phyloP scores from a whole-genome alignment of 192 early-diverging fungal genomes.

The Podila horticola region DNA sequence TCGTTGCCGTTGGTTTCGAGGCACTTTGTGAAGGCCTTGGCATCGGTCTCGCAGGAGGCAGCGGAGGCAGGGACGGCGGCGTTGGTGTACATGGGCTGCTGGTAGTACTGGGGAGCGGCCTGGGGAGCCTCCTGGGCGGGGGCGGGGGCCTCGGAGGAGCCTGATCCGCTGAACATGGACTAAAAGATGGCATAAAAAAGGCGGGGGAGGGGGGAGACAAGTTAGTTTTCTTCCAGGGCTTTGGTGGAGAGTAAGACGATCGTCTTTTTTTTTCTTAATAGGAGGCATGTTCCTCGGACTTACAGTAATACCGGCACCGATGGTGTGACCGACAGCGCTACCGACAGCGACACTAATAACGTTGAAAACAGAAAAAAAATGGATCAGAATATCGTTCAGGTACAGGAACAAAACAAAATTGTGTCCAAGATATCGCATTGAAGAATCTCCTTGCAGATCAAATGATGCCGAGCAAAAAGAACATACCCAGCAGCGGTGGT shows the following conservation, averaged over 20 bases:
- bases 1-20: conserved; percentile 85
- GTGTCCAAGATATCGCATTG: neutral
- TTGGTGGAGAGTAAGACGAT: no score
- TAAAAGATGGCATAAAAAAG: conserved; percentile 34
- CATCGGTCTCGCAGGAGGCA: conserved; percentile 73
- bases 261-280: neutral
- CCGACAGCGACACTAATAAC: conserved; percentile 82
- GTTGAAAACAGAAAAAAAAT: neutral
- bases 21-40: conserved; percentile 88
- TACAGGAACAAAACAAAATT: neutral
- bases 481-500: conserved; percentile 76
- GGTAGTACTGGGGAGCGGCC: conserved; percentile 30
- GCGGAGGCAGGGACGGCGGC: conserved; percentile 38
- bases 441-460: neutral
- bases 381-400: neutral
- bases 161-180: conserved; percentile 61
- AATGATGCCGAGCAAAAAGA: conserved; percentile 56
- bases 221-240: neutral
- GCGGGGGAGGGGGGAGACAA: neutral
- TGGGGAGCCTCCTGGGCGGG: conserved; percentile 50
- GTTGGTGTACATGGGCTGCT: conserved; percentile 54
- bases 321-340: conserved; percentile 90
- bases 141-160: conserved; percentile 53
- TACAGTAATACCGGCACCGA: conserved; percentile 89
- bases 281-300: conserved; percentile 50